A percentile compares a stretch with the other conserved stretches of the same genome.
Evolutionary conservation across 2,329 filamentous ascomycete species (phyloP).

Genomic region (Phialophora chinensis): DNA sequence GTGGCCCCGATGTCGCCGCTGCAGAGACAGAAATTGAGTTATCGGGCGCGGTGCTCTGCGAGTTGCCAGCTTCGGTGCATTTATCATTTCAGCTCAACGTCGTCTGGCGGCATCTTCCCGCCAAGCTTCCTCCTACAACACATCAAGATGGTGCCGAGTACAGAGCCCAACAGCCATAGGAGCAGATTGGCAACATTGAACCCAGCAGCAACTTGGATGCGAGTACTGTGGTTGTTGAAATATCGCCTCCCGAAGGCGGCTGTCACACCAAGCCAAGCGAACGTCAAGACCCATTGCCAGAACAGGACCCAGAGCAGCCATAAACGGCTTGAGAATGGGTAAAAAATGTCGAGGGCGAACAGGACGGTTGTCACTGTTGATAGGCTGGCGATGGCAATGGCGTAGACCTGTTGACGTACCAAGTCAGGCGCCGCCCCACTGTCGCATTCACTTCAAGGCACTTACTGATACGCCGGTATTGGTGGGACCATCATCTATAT

Average conservation of each 20-base stretch:
- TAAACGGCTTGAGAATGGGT: slow-evolving; percentile 14
- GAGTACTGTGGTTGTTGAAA: slow-evolving; percentile 6
- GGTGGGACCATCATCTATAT: slow-evolving; percentile 6
- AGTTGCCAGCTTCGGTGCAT: background rate
- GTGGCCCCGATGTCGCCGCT: background rate
- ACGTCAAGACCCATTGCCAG: slow-evolving; percentile 21
- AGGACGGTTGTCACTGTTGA: slow-evolving; percentile 15
- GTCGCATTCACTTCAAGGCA: background rate
- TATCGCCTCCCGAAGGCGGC: slow-evolving; percentile 8
- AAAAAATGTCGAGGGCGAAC: slow-evolving; percentile 12
- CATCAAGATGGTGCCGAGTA: slow-evolving; percentile 12
- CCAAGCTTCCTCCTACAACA: slow-evolving; percentile 20
- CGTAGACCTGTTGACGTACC: slow-evolving; percentile 3
- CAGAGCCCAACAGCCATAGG: slow-evolving; percentile 11
- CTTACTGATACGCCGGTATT: slow-evolving; percentile 15
- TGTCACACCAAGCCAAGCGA: slow-evolving; percentile 16
- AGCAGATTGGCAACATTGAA: slow-evolving; percentile 18
- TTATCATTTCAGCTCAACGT: background rate
- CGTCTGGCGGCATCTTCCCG: slow-evolving; percentile 12
- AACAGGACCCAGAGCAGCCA: slow-evolving; percentile 17
- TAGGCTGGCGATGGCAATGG: slow-evolving; percentile 12
- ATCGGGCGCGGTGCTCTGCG: background rate
- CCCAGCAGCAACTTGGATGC: slow-evolving; percentile 7
- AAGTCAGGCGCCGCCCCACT: background rate
- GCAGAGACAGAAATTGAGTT: background rate